Evolutionary conservation across 345 rosid genomes (phyloP).

Genomic region (Reutealis trisperma): DNA sequence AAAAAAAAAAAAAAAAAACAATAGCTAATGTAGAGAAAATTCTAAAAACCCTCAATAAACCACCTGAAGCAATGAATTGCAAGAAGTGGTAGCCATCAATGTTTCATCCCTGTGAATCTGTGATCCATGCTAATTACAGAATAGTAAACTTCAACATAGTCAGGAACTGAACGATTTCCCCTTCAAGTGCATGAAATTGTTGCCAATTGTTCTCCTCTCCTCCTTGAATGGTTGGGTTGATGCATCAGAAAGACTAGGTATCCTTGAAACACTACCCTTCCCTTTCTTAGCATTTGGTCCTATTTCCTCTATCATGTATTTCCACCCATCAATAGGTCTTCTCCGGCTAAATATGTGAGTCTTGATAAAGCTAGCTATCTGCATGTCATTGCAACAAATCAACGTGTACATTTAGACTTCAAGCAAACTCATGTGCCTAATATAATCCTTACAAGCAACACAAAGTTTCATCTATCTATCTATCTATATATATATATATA

Average conservation of each 20-base stretch:
- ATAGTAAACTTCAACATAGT: neutral
- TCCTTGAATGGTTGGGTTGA: constrained; percentile 88
- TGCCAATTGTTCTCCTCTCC: constrained; percentile 38
- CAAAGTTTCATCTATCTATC: too few species aligned
- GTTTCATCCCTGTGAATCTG: too few species aligned
- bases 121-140: neutral
- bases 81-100: too few species aligned
- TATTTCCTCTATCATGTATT: constrained; percentile 89
- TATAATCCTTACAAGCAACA: too few species aligned
- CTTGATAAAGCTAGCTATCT: constrained; percentile 97
- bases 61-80: too few species aligned
- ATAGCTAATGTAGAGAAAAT: too few species aligned
- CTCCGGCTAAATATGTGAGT: constrained; percentile 93
- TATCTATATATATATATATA: too few species aligned
- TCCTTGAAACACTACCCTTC: constrained; percentile 87
- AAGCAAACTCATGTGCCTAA: too few species aligned
- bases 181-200: constrained; percentile 36
- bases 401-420: too few species aligned
- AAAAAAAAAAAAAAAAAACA: too few species aligned
- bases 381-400: constrained; percentile 21
- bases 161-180: constrained; percentile 38
- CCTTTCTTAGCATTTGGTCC: constrained; percentile 98
- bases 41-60: too few species aligned
- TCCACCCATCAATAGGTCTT: constrained; percentile 96
- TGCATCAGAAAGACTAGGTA: constrained; percentile 72